Conservation (phyloP, 345 rosid genomes). For the Rhizophora mangle region DNA sequence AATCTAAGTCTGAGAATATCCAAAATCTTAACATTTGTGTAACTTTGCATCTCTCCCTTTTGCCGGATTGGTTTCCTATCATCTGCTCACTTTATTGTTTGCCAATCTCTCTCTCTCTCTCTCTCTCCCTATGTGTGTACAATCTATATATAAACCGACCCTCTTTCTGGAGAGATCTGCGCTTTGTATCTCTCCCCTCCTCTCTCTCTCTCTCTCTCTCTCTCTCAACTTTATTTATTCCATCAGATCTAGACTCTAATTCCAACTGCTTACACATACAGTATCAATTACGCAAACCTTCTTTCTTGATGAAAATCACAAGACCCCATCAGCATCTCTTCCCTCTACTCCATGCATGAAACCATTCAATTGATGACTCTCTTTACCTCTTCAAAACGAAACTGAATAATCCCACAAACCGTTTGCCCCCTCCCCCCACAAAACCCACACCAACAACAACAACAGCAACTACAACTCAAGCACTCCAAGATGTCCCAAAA, state of each 20-base stretch:
- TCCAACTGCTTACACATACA: conserved; percentile 8
- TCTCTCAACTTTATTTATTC: conserved; percentile 17
- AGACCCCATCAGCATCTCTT: conserved; percentile 29
- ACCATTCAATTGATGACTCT: conserved; percentile 45
- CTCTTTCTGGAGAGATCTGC: conserved; percentile 5
- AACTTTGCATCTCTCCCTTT: too few relatives aligned
- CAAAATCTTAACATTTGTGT: too few relatives aligned
- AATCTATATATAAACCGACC: conserved; percentile 1
- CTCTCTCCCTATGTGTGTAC: too few relatives aligned
- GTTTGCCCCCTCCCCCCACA: not conserved
- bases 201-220: not conserved
- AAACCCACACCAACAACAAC: not conserved
- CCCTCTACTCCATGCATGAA: conserved; percentile 44
- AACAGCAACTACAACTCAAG: not conserved
- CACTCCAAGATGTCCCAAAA: conserved; percentile 33
- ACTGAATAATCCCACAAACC: conserved; percentile 10
- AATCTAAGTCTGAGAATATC: too few relatives aligned
- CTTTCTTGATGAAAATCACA: conserved; percentile 62
- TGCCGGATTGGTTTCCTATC: too few relatives aligned
- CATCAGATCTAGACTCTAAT: conserved; percentile 29
- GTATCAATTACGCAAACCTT: not conserved
- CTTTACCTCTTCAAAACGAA: conserved; percentile 47
- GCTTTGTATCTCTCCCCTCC: not conserved
- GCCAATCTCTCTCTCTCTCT: too few relatives aligned
- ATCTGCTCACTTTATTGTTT: too few relatives aligned